A percentile compares a stretch with the other conserved stretches of the same genome.
Conservation (phyloP, 768 basidiomycete genomes). For the Cystofilobasidium ferigula region DNA sequence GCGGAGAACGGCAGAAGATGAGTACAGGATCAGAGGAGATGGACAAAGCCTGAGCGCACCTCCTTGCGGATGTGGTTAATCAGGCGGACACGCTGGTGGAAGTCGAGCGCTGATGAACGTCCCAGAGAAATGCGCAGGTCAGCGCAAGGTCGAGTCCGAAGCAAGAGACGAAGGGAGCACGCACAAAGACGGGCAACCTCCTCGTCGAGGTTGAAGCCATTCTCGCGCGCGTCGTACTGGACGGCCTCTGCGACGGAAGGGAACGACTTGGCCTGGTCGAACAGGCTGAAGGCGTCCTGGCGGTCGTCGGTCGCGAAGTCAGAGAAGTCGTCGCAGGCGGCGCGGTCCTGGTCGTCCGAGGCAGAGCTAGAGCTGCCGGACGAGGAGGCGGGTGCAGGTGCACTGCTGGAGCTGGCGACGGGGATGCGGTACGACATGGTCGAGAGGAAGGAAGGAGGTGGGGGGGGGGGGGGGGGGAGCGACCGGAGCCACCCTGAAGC, state of each 20-base stretch:
- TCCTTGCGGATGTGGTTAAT: slow-evolving; percentile 78
- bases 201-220: slow-evolving; percentile 55
- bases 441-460: background rate
- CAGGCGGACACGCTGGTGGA: slow-evolving; percentile 64
- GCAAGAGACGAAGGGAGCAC: slow-evolving; percentile 30
- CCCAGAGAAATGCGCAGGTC: slow-evolving; percentile 7
- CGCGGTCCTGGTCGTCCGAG: slow-evolving; percentile 16
- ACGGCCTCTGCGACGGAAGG: slow-evolving; percentile 52
- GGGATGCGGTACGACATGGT: background rate
- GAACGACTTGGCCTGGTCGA: slow-evolving; percentile 50
- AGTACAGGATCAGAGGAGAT: too few species aligned
- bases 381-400: background rate
- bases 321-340: slow-evolving; percentile 10
- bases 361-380: slow-evolving; percentile 7
- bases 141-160: background rate
- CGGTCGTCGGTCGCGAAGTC: slow-evolving; percentile 29
- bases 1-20: background rate
- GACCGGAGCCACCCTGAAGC: too few species aligned
- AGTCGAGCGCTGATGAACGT: slow-evolving; percentile 52
- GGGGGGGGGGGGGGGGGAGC: background rate
- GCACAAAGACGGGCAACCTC: slow-evolving; percentile 49
- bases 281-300: slow-evolving; percentile 33
- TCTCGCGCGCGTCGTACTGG: slow-evolving; percentile 49
- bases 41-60: slow-evolving; percentile 40
- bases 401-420: background rate